Evolutionary conservation across 306 rosid genomes (phyloP).

Genomic region (Ammopiptanthus mongolicus): DNA sequence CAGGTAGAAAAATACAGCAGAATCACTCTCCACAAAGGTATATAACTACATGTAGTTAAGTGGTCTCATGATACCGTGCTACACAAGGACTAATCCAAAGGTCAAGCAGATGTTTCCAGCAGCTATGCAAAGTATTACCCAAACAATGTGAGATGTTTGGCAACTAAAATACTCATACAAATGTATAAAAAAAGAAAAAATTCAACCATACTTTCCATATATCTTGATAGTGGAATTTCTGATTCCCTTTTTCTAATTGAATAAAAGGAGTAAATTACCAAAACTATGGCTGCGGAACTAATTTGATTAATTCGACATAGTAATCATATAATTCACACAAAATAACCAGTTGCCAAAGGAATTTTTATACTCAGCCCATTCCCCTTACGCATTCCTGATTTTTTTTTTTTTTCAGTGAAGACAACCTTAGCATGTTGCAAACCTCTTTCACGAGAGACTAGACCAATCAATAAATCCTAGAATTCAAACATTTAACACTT

Average conservation of each 20-base stretch:
- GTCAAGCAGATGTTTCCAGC: slow-evolving; percentile 1
- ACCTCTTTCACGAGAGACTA: slow-evolving; percentile 13
- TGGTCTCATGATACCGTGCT: neutral
- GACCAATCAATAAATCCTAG: neutral
- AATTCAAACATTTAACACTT: slow-evolving; percentile 38
- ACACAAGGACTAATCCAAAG: neutral
- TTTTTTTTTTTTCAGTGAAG: neutral
- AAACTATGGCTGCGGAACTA: slow-evolving; percentile 8
- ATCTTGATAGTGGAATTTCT: neutral
- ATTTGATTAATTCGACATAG: neutral
- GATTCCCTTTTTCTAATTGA: neutral
- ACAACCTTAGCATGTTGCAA: slow-evolving; percentile 1
- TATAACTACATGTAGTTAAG: neutral
- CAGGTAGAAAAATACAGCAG: neutral
- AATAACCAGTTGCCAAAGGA: slow-evolving; percentile 14
- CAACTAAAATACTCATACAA: neutral
- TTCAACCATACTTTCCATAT: slow-evolving; percentile 5
- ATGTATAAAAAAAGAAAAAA: neutral
- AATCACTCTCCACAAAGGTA: slow-evolving; percentile 3
- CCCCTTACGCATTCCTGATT: neutral
- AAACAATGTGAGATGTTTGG: neutral
- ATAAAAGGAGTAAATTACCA: neutral
- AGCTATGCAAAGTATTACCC: slow-evolving; percentile 1
- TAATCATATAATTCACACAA: slow-evolving; percentile 5
- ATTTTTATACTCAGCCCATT: slow-evolving; percentile 15